Percentiles rank a stretch among this genome's conserved stretches.
phyloP scores from a whole-genome alignment of 2,329 filamentous ascomycete species.

The Clonostachys sp. region DNA sequence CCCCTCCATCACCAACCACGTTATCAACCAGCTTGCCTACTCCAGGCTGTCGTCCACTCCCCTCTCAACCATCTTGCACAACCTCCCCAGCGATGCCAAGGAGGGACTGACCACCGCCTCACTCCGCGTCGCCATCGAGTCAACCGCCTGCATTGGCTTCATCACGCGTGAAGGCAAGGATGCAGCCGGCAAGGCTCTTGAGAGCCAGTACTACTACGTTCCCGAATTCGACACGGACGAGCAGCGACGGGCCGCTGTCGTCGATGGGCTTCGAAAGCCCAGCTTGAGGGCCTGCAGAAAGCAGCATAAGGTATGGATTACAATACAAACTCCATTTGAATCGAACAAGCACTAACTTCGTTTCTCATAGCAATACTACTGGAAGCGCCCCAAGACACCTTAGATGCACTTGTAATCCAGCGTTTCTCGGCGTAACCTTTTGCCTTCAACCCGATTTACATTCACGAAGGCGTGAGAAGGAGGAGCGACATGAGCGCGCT shows the following conservation, averaged over 20 bases:
- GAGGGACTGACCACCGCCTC: slow-evolving; percentile 54
- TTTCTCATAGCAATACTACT: slow-evolving; percentile 58
- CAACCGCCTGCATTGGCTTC: slow-evolving; percentile 76
- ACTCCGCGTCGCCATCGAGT: slow-evolving; percentile 68
- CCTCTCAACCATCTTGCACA: slow-evolving; percentile 80
- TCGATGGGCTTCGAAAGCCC: slow-evolving; percentile 81
- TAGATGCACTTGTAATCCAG: slow-evolving; percentile 17
- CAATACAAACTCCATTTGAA: neutral
- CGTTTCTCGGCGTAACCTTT: too few species aligned
- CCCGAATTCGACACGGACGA: slow-evolving; percentile 81
- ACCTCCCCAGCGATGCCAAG: slow-evolving; percentile 68
- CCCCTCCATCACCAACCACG: slow-evolving; percentile 67
- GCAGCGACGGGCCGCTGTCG: slow-evolving; percentile 74
- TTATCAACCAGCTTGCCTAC: slow-evolving; percentile 92
- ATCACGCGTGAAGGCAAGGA: slow-evolving; percentile 92
- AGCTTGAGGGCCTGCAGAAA: slow-evolving; percentile 87
- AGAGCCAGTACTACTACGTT: slow-evolving; percentile 97
- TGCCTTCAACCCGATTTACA: neutral
- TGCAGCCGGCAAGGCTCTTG: slow-evolving; percentile 85
- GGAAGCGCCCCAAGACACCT: slow-evolving; percentile 60
- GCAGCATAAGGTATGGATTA: slow-evolving; percentile 80
- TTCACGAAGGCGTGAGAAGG: too few species aligned
- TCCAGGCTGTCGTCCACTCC: slow-evolving; percentile 90
- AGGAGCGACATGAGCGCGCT: too few species aligned
- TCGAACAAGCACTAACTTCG: neutral